A percentile compares a stretch with the other conserved stretches of the same genome.
These are phyloP conservation scores for Tricladium varicosporioides DNA, from an alignment of 2,329 filamentous ascomycete genomes.

Conservation along the genomic window DNA sequence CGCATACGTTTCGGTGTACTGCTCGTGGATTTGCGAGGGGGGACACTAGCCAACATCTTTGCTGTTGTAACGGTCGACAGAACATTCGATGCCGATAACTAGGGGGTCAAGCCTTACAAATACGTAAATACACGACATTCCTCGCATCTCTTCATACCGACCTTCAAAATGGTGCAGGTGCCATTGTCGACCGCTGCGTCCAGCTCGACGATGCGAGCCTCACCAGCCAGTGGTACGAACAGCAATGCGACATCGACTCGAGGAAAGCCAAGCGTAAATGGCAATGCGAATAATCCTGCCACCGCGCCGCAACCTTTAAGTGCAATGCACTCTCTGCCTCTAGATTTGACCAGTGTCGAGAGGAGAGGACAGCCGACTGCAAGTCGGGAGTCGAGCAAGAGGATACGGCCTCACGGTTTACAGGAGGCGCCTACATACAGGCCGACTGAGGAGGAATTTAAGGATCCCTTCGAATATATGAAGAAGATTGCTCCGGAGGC, in stretches of 20 bases:
- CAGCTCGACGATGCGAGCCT: slow-evolving; percentile 31
- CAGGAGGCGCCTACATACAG: slow-evolving; percentile 87
- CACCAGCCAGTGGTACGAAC: slow-evolving; percentile 28
- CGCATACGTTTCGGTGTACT: not conserved
- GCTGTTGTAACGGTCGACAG: slow-evolving; percentile 1
- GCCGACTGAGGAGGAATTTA: slow-evolving; percentile 91
- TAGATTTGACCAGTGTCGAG: slow-evolving; percentile 89
- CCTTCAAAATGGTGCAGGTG: slow-evolving; percentile 33
- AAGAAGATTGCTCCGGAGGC: slow-evolving; percentile 87
- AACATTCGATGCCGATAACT: slow-evolving; percentile 9
- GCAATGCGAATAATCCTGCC: slow-evolving; percentile 33
- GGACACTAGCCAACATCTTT: slow-evolving; percentile 4
- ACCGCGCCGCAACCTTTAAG: slow-evolving; percentile 33
- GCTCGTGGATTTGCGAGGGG: slow-evolving; percentile 3
- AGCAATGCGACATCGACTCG: slow-evolving; percentile 25
- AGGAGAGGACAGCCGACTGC: slow-evolving; percentile 80
- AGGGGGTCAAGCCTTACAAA: not conserved
- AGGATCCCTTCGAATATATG: slow-evolving; percentile 90
- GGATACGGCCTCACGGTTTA: slow-evolving; percentile 77
- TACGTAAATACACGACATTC: slow-evolving; percentile 4
- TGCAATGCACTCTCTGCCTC: slow-evolving; percentile 45
- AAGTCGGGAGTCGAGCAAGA: slow-evolving; percentile 72
- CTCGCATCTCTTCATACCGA: not conserved
- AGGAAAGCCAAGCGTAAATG: slow-evolving; percentile 28
- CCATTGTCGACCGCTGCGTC: slow-evolving; percentile 28